Percentiles rank a stretch among this genome's conserved stretches.
These are phyloP conservation scores for Helianthus tuberosus DNA, from an alignment of 129 eudicot genomes.

Conservation along the genomic window DNA sequence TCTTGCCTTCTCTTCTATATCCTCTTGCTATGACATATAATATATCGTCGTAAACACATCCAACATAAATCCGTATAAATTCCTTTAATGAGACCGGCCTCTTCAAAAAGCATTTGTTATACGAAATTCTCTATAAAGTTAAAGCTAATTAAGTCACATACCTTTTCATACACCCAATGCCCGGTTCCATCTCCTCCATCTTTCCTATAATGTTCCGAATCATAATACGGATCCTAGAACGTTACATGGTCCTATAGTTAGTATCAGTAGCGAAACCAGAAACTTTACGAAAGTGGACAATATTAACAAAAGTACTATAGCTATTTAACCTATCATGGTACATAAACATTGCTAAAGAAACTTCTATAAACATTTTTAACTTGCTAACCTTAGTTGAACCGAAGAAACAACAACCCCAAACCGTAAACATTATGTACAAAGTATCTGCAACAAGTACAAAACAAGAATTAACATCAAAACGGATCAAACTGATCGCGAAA, in stretches of 20 bases:
- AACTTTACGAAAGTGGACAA: neutral
- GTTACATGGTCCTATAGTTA: constrained; percentile 13
- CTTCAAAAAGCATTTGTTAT: neutral
- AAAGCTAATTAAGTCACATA: constrained; percentile 17
- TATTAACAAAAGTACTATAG: neutral
- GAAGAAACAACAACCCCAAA: constrained; percentile 94
- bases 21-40: constrained; percentile 62
- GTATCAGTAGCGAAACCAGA: neutral
- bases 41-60: neutral
- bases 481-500: neutral
- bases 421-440: constrained; percentile 85
- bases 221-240: constrained; percentile 83
- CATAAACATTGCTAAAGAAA: constrained; percentile 1
- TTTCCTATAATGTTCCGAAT: constrained; percentile 79
- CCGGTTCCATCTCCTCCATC: constrained; percentile 98
- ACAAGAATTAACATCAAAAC: neutral
- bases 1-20: constrained; percentile 77
- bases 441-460: constrained; percentile 46
- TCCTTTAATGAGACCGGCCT: neutral
- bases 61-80: neutral
- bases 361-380: neutral
- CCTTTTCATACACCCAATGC: constrained; percentile 96
- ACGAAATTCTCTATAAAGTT: neutral
- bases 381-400: constrained; percentile 74
- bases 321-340: neutral